Conservation (phyloP, 1,284 basidiomycete genomes). For the Boletellus sp. region DNA sequence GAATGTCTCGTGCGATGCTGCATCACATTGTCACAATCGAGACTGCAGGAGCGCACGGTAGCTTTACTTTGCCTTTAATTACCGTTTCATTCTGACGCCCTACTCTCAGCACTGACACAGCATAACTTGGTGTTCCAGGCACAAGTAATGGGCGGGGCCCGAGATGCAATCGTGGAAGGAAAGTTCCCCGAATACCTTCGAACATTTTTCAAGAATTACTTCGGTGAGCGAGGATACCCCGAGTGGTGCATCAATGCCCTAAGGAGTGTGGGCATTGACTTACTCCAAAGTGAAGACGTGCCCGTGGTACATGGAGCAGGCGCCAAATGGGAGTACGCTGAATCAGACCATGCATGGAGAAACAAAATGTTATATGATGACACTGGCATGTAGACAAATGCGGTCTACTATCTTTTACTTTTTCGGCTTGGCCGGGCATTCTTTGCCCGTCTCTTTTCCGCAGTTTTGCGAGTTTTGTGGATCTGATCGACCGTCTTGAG, state of each 20-base stretch:
- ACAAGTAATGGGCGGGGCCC: conserved; percentile 72
- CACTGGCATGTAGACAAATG: conserved; percentile 8
- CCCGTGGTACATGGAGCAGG: conserved; percentile 57
- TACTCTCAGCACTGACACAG: conserved; percentile 59
- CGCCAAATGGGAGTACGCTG: conserved; percentile 77
- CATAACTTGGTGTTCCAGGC: conserved; percentile 83
- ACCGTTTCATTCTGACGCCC: conserved; percentile 21
- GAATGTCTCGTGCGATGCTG: conserved; percentile 65
- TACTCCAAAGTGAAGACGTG: conserved; percentile 50
- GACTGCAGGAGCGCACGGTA: conserved; percentile 78
- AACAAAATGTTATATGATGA: conserved; percentile 2
- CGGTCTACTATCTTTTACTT: conserved; percentile 42
- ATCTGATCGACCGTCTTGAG: conserved; percentile 85
- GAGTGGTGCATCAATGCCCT: conserved; percentile 82
- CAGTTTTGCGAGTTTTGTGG: conserved; percentile 62
- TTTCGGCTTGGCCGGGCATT: conserved; percentile 67
- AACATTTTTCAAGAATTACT: conserved; percentile 71
- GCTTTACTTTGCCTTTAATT: conserved; percentile 21
- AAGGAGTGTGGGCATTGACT: conserved; percentile 69
- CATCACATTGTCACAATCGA: conserved; percentile 73
- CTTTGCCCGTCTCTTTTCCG: conserved; percentile 65
- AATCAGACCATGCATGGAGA: conserved; percentile 30
- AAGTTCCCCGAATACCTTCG: conserved; percentile 73
- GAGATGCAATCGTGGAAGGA: conserved; percentile 72
- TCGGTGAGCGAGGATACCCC: conserved; percentile 66